Evolutionary conservation across 306 rosid species (phyloP).

Genomic region (Acmispon strigosus): DNA sequence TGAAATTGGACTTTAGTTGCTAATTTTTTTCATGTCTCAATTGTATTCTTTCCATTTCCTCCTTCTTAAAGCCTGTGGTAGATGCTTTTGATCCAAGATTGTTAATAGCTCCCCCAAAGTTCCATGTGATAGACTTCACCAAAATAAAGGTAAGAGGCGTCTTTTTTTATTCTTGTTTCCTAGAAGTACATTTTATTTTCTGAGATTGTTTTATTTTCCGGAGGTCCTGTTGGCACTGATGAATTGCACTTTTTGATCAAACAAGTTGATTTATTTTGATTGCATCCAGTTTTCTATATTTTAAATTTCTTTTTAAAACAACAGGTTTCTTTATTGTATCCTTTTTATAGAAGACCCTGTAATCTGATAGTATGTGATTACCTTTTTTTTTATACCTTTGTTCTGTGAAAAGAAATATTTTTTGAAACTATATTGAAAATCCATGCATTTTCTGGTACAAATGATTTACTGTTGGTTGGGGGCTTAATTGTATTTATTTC

Average conservation of each 20-base stretch:
- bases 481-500: background rate
- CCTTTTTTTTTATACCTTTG: background rate
- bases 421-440: background rate
- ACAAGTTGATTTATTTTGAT: background rate
- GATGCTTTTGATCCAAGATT: conserved; percentile 99
- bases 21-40: background rate
- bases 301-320: background rate
- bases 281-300: background rate
- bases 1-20: conserved; percentile 1
- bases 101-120: conserved; percentile 71
- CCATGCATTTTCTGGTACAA: background rate
- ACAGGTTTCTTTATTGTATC: background rate
- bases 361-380: conserved; percentile 4
- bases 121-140: conserved; percentile 78
- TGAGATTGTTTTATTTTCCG: background rate
- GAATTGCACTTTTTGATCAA: background rate
- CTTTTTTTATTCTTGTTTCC: background rate
- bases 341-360: background rate
- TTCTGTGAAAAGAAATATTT: background rate
- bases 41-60: conserved; percentile 1
- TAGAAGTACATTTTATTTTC: background rate
- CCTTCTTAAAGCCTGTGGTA: conserved; percentile 75
- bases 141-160: conserved; percentile 55
- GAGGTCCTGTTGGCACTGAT: background rate
- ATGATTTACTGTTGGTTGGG: background rate